Percentiles rank a stretch among this genome's conserved stretches.
Conservation (phyloP, 371 early-diverging fungal genomes). For the Mortierella sp. region DNA sequence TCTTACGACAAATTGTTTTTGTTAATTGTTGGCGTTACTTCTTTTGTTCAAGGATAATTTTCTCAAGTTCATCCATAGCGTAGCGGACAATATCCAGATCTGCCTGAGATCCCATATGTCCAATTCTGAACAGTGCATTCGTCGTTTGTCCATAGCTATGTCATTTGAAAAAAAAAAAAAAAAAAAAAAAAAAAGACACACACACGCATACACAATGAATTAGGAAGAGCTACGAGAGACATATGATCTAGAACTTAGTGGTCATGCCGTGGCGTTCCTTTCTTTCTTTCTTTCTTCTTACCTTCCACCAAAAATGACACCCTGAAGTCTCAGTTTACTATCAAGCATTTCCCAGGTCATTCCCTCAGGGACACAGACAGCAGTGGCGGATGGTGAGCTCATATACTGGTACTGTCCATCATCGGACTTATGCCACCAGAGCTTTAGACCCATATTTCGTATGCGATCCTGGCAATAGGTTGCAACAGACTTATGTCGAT, state of each 20-base stretch:
- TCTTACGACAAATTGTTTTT: neutral
- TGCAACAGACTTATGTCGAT: constrained; percentile 28
- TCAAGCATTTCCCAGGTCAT: constrained; percentile 46
- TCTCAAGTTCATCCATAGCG: constrained; percentile 40
- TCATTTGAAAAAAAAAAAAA: neutral
- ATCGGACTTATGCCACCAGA: constrained; percentile 29
- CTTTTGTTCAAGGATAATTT: constrained; percentile 11
- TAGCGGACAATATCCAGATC: constrained; percentile 24
- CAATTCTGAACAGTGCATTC: constrained; percentile 43
- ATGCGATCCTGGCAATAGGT: constrained; percentile 37
- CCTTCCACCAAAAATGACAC: constrained; percentile 52
- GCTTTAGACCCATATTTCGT: constrained; percentile 37
- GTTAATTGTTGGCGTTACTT: neutral
- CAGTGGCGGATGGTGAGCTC: constrained; percentile 41
- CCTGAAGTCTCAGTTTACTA: constrained; percentile 36
- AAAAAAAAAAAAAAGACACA: neutral
- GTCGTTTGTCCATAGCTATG: constrained; percentile 41
- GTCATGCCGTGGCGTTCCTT: too few species aligned
- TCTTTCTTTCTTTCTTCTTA: neutral
- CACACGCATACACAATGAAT: neutral
- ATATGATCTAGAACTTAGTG: too few species aligned
- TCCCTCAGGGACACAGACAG: constrained; percentile 39
- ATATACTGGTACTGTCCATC: constrained; percentile 8
- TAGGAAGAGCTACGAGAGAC: too few species aligned
- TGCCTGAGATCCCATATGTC: constrained; percentile 50